phyloP scores from a whole-genome alignment of 1,284 basidiomycete genomes.

The Albatrellus sp. region DNA sequence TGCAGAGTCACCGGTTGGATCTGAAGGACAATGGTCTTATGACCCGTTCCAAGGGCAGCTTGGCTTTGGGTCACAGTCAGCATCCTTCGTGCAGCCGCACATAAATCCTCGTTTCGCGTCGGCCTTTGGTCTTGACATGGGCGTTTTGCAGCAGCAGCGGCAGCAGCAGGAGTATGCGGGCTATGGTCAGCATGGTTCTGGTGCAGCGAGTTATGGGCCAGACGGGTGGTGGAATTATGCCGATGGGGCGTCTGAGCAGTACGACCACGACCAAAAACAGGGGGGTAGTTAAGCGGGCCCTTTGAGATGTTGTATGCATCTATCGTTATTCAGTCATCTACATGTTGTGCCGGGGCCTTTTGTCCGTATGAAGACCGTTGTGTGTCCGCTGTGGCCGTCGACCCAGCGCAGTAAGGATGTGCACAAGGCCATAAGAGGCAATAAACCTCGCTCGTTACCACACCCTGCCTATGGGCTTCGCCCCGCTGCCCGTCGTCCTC shows the following conservation, averaged over 20 bases:
- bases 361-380: too few relatives aligned
- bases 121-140: conserved; percentile 34
- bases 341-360: too few relatives aligned
- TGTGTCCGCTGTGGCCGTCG: too few relatives aligned
- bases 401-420: too few relatives aligned
- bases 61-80: not conserved
- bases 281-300: not conserved
- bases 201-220: conserved; percentile 1
- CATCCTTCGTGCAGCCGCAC: conserved; percentile 55
- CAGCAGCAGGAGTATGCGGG: too few relatives aligned
- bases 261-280: not conserved
- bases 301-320: not conserved
- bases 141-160: conserved; percentile 11
- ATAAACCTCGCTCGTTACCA: not conserved
- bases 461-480: not conserved
- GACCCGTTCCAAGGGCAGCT: conserved; percentile 10
- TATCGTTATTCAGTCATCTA: not conserved
- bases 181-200: not conserved
- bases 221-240: conserved; percentile 1
- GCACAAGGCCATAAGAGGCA: not conserved
- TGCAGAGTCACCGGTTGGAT: conserved; percentile 3
- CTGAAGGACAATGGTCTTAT: conserved; percentile 13
- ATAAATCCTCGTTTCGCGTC: conserved; percentile 66
- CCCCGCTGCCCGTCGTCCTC: not conserved
- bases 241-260: not conserved